phyloP scores from a whole-genome alignment of 257 asterid genomes.

The Cinchona pubescens region DNA sequence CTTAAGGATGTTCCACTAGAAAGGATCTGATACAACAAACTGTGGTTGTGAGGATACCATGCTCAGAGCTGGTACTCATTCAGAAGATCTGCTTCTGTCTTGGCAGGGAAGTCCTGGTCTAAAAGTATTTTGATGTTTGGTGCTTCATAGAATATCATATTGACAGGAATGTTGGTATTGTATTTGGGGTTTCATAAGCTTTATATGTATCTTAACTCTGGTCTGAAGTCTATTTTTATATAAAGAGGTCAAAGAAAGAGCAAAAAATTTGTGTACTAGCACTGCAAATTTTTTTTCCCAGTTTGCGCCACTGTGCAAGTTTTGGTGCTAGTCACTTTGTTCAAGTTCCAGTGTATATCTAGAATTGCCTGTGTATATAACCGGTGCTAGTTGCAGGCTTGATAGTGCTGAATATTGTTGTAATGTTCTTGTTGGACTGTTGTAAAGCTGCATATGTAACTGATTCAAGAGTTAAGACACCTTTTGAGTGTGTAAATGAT shows the following conservation, averaged over 20 bases:
- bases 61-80: neutral
- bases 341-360: too few relatives aligned
- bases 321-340: neutral
- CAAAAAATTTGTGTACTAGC: too few relatives aligned
- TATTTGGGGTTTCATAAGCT: neutral
- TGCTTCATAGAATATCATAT: neutral
- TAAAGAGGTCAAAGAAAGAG: neutral
- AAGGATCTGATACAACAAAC: neutral
- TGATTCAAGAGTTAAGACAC: too few relatives aligned
- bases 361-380: too few relatives aligned
- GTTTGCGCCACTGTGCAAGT: neutral
- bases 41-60: neutral
- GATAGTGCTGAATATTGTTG: too few relatives aligned
- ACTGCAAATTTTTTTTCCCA: neutral
- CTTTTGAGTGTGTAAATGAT: too few relatives aligned
- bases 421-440: too few relatives aligned
- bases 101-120: too few relatives aligned
- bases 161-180: too few relatives aligned
- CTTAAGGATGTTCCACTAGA: neutral
- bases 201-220: neutral
- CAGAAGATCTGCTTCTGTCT: neutral
- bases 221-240: neutral
- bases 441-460: too few relatives aligned
- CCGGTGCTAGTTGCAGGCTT: too few relatives aligned
- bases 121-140: neutral